A percentile compares a stretch with the other conserved stretches of the same genome.
Conservation (phyloP, 208 protist species). For the Plasmodiophora brassicae region DNA sequence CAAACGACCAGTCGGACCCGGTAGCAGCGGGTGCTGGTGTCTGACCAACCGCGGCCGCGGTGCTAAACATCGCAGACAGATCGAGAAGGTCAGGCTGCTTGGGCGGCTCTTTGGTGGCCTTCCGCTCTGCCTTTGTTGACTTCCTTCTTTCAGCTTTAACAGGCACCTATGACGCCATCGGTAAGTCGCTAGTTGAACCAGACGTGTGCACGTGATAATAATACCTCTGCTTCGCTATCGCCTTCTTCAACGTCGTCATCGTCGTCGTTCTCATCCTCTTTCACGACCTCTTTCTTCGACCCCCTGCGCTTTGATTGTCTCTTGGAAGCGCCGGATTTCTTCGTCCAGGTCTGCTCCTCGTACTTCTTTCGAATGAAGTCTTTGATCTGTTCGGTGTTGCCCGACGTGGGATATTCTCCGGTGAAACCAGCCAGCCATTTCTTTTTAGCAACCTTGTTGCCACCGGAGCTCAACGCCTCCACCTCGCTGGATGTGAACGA, state of each 20-base stretch:
- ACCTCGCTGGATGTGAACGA: slow-evolving; percentile 13
- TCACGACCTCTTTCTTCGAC: too few species aligned
- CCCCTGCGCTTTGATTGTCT: too few species aligned
- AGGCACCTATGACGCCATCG: neutral
- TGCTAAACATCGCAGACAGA: neutral
- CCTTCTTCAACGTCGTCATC: neutral
- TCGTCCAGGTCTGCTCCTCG: neutral
- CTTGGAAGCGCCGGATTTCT: neutral
- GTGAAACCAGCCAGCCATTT: neutral
- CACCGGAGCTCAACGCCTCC: neutral
- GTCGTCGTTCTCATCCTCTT: neutral
- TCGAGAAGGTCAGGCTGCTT: neutral
- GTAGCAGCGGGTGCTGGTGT: too few species aligned
- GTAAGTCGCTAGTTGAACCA: too few species aligned
- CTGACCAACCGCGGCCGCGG: neutral
- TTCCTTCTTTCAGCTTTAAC: neutral
- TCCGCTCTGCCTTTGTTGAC: neutral
- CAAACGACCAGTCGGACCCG: neutral
- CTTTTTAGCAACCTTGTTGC: neutral
- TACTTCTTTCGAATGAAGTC: slow-evolving; percentile 22
- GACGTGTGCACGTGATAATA: too few species aligned
- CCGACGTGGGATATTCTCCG: neutral
- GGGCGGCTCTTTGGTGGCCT: neutral
- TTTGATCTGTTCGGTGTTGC: slow-evolving; percentile 25
- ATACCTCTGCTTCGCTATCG: neutral